Evolutionary conservation across 768 basidiomycete genomes (phyloP).

Genomic region (Cystofilobasidium macerans): DNA sequence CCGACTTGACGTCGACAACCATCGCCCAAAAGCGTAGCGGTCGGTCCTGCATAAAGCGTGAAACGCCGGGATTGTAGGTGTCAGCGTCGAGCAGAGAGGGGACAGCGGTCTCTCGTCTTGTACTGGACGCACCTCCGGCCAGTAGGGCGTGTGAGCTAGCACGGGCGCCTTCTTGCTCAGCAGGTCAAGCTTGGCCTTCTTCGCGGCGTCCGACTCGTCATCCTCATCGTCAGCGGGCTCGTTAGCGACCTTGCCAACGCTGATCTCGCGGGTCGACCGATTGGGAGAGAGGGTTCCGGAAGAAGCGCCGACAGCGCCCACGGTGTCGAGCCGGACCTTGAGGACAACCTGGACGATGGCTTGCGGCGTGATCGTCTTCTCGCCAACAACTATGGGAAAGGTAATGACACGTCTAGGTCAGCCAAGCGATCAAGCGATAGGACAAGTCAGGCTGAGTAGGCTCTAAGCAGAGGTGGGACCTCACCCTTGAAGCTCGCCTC

Average conservation of each 20-base stretch:
- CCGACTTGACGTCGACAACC: constrained; percentile 73
- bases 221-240: constrained; percentile 27
- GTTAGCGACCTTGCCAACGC: constrained; percentile 34
- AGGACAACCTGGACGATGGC: constrained; percentile 77
- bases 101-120: neutral
- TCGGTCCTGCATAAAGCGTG: constrained; percentile 5
- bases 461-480: constrained; percentile 22
- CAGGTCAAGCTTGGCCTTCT: constrained; percentile 42
- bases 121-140: constrained; percentile 59
- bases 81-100: neutral
- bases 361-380: constrained; percentile 73
- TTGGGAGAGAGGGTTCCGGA: constrained; percentile 11
- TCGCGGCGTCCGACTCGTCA: constrained; percentile 38
- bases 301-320: constrained; percentile 36
- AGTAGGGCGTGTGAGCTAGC: constrained; percentile 78
- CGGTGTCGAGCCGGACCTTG: constrained; percentile 64
- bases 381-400: constrained; percentile 62
- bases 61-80: neutral
- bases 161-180: constrained; percentile 35
- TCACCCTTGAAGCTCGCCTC: constrained; percentile 76
- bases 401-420: neutral
- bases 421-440: neutral
- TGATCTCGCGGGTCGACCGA: neutral
- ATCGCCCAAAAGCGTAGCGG: constrained; percentile 52
- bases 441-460: neutral